phyloP scores from a whole-genome alignment of 2,329 filamentous ascomycete species.

The Zymoseptoria passerinii region DNA sequence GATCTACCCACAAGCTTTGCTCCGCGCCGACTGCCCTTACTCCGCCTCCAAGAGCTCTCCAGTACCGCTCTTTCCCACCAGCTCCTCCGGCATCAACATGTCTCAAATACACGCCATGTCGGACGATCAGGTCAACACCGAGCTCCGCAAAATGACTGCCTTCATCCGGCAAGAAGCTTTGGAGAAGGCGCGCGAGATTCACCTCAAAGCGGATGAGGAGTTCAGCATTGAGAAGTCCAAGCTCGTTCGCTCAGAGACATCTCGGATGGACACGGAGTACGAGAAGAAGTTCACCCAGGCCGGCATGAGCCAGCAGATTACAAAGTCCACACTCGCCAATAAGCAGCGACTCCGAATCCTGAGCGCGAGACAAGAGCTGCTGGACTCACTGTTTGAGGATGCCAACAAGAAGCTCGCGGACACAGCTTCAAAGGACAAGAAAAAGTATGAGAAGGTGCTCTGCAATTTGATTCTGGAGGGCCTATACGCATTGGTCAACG shows the following conservation, averaged over 20 bases:
- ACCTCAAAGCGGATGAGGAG: constrained; percentile 97
- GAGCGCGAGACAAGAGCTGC: constrained; percentile 75
- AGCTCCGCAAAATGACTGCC: constrained; percentile 99
- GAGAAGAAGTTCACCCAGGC: constrained; percentile 99
- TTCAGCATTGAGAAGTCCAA: constrained; percentile 99
- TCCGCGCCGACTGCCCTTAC: not conserved
- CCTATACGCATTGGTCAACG: constrained; percentile 69
- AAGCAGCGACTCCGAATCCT: constrained; percentile 89
- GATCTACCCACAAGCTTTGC: not conserved
- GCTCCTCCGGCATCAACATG: constrained; percentile 50
- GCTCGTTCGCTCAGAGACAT: constrained; percentile 90
- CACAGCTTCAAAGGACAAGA: constrained; percentile 52
- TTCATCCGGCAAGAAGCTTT: constrained; percentile 98
- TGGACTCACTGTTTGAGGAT: constrained; percentile 81
- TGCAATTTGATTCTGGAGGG: constrained; percentile 82
- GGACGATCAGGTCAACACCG: constrained; percentile 94
- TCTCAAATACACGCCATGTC: constrained; percentile 90
- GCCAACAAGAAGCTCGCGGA: constrained; percentile 63
- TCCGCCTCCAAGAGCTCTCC: constrained; percentile 4
- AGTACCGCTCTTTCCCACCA: constrained; percentile 5
- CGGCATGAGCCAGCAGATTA: constrained; percentile 97
- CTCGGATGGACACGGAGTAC: constrained; percentile 84
- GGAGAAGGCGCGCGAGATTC: constrained; percentile 95
- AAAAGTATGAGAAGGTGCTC: constrained; percentile 66
- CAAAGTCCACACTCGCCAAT: constrained; percentile 90